These are phyloP conservation scores for Botrytis paeoniae DNA, from an alignment of 2,329 filamentous ascomycete genomes.

Conservation along the genomic window DNA sequence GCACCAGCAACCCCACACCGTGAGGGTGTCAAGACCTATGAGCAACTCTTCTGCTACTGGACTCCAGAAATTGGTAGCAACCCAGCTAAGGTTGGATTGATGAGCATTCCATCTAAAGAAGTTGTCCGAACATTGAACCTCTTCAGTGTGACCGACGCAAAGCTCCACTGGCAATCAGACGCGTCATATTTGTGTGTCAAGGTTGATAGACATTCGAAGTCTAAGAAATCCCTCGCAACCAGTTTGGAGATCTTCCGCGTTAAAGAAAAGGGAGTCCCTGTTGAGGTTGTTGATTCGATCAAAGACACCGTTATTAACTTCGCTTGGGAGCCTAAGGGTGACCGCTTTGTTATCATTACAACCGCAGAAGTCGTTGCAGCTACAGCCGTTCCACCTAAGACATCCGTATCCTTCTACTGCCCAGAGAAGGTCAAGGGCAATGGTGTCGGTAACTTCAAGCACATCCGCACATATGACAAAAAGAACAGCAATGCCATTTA, in stretches of 20 bases:
- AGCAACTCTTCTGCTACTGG: constrained; percentile 98
- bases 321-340: constrained; percentile 97
- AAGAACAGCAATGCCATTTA: constrained; percentile 99
- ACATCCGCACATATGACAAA: constrained; percentile 92
- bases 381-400: constrained; percentile 87
- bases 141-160: constrained; percentile 96
- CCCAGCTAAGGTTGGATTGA: constrained; percentile 92
- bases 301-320: constrained; percentile 99
- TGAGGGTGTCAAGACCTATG: constrained; percentile 84
- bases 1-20: constrained; percentile 78
- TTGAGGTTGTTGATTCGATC: constrained; percentile 95
- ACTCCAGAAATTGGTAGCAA: constrained; percentile 97
- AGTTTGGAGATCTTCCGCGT: constrained; percentile 98
- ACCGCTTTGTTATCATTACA: constrained; percentile 95
- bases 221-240: constrained; percentile 95
- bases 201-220: constrained; percentile 98
- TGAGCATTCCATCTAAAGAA: constrained; percentile 94
- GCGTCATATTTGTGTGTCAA: constrained; percentile 94
- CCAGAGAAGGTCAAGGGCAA: constrained; percentile 88
- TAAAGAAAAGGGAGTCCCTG: constrained; percentile 94
- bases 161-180: constrained; percentile 98
- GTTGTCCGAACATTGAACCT: constrained; percentile 92
- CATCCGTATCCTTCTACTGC: constrained; percentile 91
- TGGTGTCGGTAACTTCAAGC: constrained; percentile 88
- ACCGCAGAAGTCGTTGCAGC: constrained; percentile 77